phyloP scores from a whole-genome alignment of 257 asterid species.

The Osmanthus fragrans region DNA sequence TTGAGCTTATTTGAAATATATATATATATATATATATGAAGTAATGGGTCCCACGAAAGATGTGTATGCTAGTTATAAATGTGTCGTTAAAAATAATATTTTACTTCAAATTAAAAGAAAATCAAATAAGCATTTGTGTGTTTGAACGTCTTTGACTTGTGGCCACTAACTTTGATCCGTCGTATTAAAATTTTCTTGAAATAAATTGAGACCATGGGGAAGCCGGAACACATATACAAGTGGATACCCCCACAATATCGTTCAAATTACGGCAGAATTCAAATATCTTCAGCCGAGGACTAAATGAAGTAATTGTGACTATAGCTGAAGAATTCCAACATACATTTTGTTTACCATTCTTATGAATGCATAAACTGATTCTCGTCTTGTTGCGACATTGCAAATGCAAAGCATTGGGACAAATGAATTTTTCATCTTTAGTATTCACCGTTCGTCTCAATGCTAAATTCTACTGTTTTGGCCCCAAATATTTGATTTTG shows the following conservation, averaged over 20 bases:
- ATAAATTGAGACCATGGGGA: neutral
- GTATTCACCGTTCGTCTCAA: too few species aligned
- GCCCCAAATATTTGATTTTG: too few species aligned
- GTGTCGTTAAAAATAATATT: too few species aligned
- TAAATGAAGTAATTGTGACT: too few species aligned
- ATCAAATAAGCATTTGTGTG: neutral
- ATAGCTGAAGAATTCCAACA: neutral
- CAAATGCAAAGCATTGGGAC: neutral
- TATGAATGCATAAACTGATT: neutral
- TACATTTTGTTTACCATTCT: too few species aligned
- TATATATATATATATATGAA: too few species aligned
- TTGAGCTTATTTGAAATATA: too few species aligned
- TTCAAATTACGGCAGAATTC: neutral
- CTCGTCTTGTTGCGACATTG: neutral
- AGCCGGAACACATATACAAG: neutral
- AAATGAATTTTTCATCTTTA: too few species aligned
- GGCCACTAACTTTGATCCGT: neutral
- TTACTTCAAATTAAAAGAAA: too few species aligned
- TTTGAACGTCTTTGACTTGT: neutral
- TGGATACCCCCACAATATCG: neutral
- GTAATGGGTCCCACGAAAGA: too few species aligned
- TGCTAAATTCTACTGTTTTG: too few species aligned
- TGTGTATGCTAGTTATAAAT: too few species aligned
- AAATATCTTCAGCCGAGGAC: neutral
- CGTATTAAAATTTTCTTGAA: neutral